Percentiles rank a stretch among this genome's conserved stretches.
Evolutionary conservation across 306 rosid genomes (phyloP).

Genomic region (Pterocarpus macrocarpus): DNA sequence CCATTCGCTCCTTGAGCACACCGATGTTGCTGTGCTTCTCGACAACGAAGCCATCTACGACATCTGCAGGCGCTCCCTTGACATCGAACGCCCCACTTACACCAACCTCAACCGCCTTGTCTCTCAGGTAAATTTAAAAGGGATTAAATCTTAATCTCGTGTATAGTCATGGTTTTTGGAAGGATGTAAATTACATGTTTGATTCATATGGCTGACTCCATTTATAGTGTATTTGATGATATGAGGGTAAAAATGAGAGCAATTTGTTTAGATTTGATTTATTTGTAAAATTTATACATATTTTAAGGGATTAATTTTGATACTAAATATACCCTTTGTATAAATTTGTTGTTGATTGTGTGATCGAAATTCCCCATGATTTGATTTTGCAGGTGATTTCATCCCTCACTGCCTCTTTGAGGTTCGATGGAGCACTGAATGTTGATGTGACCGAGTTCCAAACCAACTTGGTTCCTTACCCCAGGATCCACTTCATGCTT

Average conservation of each 20-base stretch:
- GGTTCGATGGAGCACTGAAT: slow-evolving; percentile 89
- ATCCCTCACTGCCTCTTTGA: slow-evolving; percentile 86
- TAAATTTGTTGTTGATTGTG: not conserved
- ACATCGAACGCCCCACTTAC: slow-evolving; percentile 90
- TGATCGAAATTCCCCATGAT: not conserved
- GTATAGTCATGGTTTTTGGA: no score
- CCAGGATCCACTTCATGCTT: slow-evolving; percentile 92
- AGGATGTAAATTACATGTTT: no score
- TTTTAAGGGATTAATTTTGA: no score
- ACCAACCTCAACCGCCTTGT: slow-evolving; percentile 89
- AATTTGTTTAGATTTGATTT: no score
- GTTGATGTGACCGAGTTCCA: slow-evolving; percentile 91
- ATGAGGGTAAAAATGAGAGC: no score
- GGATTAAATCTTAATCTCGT: no score
- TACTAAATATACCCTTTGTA: no score
- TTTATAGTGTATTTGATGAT: no score
- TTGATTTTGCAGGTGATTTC: slow-evolving; percentile 69
- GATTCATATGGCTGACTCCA: no score
- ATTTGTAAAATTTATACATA: no score
- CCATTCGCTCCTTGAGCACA: slow-evolving; percentile 90
- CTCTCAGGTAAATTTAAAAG: slow-evolving; percentile 91
- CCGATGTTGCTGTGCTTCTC: slow-evolving; percentile 79
- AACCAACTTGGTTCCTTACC: slow-evolving; percentile 91
- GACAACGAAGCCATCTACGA: slow-evolving; percentile 93
- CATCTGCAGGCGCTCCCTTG: slow-evolving; percentile 81